These are phyloP conservation scores for Plenodomus tracheiphilus DNA, from an alignment of 2,329 filamentous ascomycete species.

Conservation along the genomic window DNA sequence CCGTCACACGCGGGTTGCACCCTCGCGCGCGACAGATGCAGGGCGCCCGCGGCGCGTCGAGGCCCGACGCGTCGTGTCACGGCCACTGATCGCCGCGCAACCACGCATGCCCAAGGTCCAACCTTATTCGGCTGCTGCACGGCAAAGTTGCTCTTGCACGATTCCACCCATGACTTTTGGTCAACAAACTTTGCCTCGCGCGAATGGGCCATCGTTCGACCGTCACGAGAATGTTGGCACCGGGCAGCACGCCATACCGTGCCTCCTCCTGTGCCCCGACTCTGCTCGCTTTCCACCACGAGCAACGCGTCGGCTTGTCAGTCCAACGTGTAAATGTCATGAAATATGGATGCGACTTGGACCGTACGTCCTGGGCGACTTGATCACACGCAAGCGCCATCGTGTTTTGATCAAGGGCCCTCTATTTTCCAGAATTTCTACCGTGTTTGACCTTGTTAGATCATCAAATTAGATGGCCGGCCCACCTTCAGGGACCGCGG, in stretches of 20 bases:
- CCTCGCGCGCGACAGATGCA: conserved; percentile 15
- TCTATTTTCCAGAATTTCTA: conserved; percentile 40
- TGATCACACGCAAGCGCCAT: conserved; percentile 13
- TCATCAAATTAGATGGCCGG: conserved; percentile 37
- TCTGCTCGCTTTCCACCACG: conserved; percentile 17
- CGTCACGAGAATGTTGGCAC: no score
- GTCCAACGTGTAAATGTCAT: conserved; percentile 3
- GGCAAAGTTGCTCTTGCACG: conserved; percentile 18
- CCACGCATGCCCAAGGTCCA: conserved; percentile 16
- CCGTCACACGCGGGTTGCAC: conserved; percentile 11
- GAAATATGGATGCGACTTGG: not conserved
- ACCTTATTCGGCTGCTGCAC: conserved; percentile 17
- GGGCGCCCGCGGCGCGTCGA: conserved; percentile 21
- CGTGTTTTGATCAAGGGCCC: conserved; percentile 16
- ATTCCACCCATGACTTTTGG: conserved; percentile 6
- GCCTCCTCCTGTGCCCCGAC: conserved; percentile 13
- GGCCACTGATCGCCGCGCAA: conserved; percentile 22
- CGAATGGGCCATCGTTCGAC: conserved; percentile 12
- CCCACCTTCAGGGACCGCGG: conserved; percentile 19
- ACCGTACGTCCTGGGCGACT: conserved; percentile 11
- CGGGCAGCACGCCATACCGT: conserved; percentile 13
- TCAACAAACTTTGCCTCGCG: conserved; percentile 12
- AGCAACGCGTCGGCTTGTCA: no score
- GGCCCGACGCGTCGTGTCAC: conserved; percentile 24
- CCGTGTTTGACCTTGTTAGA: conserved; percentile 25